Evolutionary conservation across 306 rosid genomes (phyloP).

Genomic region (Castanea crenata): DNA sequence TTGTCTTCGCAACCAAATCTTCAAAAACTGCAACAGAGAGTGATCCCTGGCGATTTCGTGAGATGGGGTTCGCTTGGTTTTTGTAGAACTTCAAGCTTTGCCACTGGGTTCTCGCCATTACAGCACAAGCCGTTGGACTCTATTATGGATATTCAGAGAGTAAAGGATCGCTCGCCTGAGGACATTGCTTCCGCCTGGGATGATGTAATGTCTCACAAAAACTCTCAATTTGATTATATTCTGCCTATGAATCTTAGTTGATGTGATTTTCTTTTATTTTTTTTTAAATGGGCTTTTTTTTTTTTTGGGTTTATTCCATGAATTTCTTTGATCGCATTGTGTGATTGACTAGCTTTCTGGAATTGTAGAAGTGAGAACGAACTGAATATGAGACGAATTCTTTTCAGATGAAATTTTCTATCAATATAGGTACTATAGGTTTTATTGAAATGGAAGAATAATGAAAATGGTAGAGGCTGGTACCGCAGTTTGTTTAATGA

Average conservation of each 20-base stretch:
- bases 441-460: neutral
- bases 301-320: neutral
- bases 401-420: neutral
- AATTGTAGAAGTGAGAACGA: neutral
- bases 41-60: constrained; percentile 44
- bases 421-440: neutral
- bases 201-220: constrained; percentile 53
- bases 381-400: neutral
- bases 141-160: constrained; percentile 67
- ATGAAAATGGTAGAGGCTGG: too few relatives aligned
- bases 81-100: constrained; percentile 64
- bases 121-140: constrained; percentile 76
- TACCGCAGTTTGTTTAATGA: too few relatives aligned
- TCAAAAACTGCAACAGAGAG: constrained; percentile 34
- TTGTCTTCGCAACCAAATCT: constrained; percentile 19
- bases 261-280: too few relatives aligned
- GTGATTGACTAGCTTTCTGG: too few relatives aligned
- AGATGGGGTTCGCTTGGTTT: constrained; percentile 82
- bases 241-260: too few relatives aligned
- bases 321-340: neutral
- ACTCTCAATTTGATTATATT: neutral
- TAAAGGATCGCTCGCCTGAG: constrained; percentile 64
- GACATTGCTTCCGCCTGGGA: constrained; percentile 83
- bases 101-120: constrained; percentile 76
- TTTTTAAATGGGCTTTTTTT: neutral